Evolutionary conservation across 2,329 filamentous ascomycete species (phyloP).

Genomic region (Penicillium sp.): DNA sequence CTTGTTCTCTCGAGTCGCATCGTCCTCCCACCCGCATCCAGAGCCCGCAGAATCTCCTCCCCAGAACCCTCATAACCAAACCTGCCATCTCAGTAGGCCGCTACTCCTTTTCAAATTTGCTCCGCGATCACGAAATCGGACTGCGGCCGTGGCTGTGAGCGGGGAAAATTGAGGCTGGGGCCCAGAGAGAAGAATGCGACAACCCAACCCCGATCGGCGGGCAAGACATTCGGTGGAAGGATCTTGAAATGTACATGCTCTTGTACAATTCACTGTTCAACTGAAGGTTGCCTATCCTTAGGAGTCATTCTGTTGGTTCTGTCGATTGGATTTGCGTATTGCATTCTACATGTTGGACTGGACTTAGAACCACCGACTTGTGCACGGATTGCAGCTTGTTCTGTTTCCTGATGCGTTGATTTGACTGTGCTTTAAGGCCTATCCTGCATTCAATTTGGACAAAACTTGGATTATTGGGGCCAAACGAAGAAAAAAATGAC

Average conservation of each 20-base stretch:
- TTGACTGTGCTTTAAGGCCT: neutral
- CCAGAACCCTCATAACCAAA: neutral
- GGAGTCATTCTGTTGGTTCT: neutral
- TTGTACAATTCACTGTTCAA: neutral
- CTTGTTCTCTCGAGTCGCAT: slow-evolving; percentile 18
- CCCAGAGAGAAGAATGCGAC: slow-evolving; percentile 16
- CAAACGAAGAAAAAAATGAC: neutral
- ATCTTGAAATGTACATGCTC: neutral
- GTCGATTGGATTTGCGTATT: slow-evolving; percentile 2
- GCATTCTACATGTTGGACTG: neutral
- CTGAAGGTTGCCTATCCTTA: neutral
- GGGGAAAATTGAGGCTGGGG: slow-evolving; percentile 4
- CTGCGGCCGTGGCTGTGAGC: neutral
- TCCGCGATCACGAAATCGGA: neutral
- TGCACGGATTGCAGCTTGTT: neutral
- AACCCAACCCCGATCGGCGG: slow-evolving; percentile 7
- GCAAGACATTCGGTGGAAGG: neutral
- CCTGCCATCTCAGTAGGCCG: neutral
- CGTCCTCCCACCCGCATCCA: slow-evolving; percentile 13
- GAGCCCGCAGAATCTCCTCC: slow-evolving; percentile 6
- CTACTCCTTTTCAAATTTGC: neutral
- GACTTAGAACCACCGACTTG: neutral
- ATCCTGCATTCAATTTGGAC: neutral
- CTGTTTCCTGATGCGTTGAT: neutral
- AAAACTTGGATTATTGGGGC: neutral